These are phyloP conservation scores for Scenedesmus sp. DNA, from an alignment of 163 green algal genomes.

Conservation along the genomic window DNA sequence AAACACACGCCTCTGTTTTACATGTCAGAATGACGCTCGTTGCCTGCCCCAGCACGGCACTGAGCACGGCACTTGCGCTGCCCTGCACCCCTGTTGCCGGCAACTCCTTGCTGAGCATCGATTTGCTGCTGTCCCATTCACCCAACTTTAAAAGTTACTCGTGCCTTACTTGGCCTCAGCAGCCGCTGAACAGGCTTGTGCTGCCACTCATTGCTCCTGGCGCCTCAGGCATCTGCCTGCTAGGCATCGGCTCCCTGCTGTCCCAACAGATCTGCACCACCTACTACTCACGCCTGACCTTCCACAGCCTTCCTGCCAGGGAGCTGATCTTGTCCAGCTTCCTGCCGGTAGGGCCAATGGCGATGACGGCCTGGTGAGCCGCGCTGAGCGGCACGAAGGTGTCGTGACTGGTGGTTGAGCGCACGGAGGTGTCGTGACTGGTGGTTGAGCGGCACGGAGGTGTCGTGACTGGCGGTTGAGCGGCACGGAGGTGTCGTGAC, in stretches of 20 bases:
- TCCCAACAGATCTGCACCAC: constrained; percentile 35
- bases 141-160: neutral
- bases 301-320: constrained; percentile 25
- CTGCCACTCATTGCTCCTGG: neutral
- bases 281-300: constrained; percentile 36
- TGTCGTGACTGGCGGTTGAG: too few species aligned
- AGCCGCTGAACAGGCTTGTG: neutral
- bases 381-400: too few species aligned
- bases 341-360: constrained; percentile 49
- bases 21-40: too few species aligned
- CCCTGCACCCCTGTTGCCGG: neutral
- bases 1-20: too few species aligned
- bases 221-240: constrained; percentile 20
- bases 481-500: too few species aligned
- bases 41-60: too few species aligned
- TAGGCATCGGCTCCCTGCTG: constrained; percentile 36
- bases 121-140: neutral
- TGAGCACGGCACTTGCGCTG: too few species aligned
- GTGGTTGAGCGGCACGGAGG: too few species aligned
- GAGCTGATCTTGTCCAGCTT: constrained; percentile 43
- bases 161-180: neutral
- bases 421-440: too few species aligned
- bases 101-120: neutral
- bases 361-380: constrained; percentile 44
- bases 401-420: too few species aligned